phyloP scores from a whole-genome alignment of 345 rosid genomes.

The Ceriops tagal region DNA sequence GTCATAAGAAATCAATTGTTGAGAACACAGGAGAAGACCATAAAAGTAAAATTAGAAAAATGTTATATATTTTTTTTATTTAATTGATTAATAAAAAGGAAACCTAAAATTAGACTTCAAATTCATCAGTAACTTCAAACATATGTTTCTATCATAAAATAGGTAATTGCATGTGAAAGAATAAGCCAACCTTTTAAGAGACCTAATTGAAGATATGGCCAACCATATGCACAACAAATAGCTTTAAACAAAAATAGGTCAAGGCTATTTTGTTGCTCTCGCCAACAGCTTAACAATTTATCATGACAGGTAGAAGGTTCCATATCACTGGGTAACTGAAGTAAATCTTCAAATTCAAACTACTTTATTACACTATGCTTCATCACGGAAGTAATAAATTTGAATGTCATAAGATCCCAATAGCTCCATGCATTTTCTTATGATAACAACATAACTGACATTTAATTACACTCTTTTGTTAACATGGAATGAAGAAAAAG shows the following conservation, averaged over 20 bases:
- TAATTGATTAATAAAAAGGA: too few species aligned
- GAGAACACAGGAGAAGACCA: too few species aligned
- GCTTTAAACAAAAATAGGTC: too few species aligned
- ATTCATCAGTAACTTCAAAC: too few species aligned
- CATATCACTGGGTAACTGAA: conserved; percentile 64
- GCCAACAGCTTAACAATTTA: conserved; percentile 54
- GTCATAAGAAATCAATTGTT: background rate
- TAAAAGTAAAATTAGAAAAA: background rate
- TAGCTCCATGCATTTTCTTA: conserved; percentile 45
- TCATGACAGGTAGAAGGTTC: conserved; percentile 66
- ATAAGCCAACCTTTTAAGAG: conserved; percentile 62
- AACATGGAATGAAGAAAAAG: background rate
- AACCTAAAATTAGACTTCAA: too few species aligned
- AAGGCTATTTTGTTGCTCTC: too few species aligned
- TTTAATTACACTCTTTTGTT: background rate
- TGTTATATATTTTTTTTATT: too few species aligned
- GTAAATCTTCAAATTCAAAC: conserved; percentile 81
- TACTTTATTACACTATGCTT: conserved; percentile 61
- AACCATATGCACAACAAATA: too few species aligned
- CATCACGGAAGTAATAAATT: conserved; percentile 55
- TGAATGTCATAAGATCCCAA: conserved; percentile 67
- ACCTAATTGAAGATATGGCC: too few species aligned
- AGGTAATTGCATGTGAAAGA: background rate
- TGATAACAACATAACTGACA: conserved; percentile 7
- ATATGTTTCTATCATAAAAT: background rate